Evolutionary conservation across 331 rosid species (phyloP), one percentile per base, ranked within the genome.

Genomic region (Stylosanthes scabra): DNA sequence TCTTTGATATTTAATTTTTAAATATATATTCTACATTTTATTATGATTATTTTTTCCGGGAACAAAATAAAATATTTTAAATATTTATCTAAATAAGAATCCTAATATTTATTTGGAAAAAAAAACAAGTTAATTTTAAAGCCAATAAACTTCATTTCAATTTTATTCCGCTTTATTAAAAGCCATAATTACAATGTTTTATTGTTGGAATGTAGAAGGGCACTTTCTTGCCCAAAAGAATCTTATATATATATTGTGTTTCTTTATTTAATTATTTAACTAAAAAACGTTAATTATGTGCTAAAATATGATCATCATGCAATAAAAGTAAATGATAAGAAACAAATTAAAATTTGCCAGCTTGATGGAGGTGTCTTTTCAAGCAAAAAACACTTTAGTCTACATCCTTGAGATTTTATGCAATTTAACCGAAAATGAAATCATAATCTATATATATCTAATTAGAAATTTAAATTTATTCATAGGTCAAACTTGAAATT

Each of bases 401-500:
- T 15, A 63, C 63, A 12, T n/a, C 77, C 11, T 28, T 8, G 47
- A 59, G 60, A 59, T 31, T 47, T 12, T 5, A 15, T 37, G 68
- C 65, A 28, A 56, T 61, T 47, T 31, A 76, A 39, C 37, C 15
- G 34, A 51, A 77, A 70, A 37, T 61, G 72, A 70, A 62, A 0
- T 52, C 52, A 27, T 63, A 20, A 20, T 20, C 25, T 20, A 3
- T 31, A 31, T 31, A 31, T 31, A 41, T 41, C 31, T 31, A 13
- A 55, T 55, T 34, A 44, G 72, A 64, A 65, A 63, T 61, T 31
- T 44, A 64, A 65, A 63, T 61, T 31, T 44, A 44, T 50, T 39
- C 46, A 3, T 8, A 12, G 56, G 78, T 74, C 72, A 74, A 74
- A 74, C 64, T 54, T 74, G 70, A 61, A 50, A 50, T 29, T 57